Base-by-base conservation (phyloP, 192 early-diverging fungal genomes). In the Podila epicladia region DNA sequence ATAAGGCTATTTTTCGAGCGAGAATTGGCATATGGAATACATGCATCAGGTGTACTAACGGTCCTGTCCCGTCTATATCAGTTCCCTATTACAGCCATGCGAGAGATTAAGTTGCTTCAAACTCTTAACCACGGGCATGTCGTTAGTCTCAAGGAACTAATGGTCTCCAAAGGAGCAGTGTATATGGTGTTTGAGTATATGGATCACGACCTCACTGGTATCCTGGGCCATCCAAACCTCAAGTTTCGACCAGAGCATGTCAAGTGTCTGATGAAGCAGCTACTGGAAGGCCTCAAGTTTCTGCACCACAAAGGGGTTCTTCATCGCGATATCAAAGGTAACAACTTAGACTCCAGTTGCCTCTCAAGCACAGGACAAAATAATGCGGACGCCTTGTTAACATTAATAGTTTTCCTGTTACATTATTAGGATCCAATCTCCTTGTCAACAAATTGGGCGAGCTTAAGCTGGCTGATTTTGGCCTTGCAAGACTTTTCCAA, bases 401-500 rank as follows among this genome's bases (percentile, higher is more conserved):
- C 13, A 45, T 45, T 3, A 0, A 45, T 45, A 11, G 41, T 3
- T 45, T 45, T 45, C 41, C 41, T 45, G 13, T 45, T 15, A 15
- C 41, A 12, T 45, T 17, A 15, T 28, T 65, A 87, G 86, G 91
- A 49, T 94, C 94, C 13, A 98, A 98, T 83, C 72, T 98, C 24
- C 87, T 99, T 26, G 85, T 99, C 37, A 96, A 96, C 76, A 91
- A 89, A 49, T 75, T 86, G 31, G 96, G 97, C 29, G 90, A 96
- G 70, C 83, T 99, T 37, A 98, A 98, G 85, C 90, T 97, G 65
- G 95, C 96, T 31, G 98, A 99, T 86, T 99, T 99, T 90, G 98
- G 98, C 11, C 86, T 99, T 7, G 97, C 98, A 4, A 84, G 97
- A 19, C 82, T 92, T 9, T 90, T 94, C 64, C 87, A 92, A 62